Evolutionary conservation across 179 eudicot species (phyloP).

Genomic region (Beta corolliflora): DNA sequence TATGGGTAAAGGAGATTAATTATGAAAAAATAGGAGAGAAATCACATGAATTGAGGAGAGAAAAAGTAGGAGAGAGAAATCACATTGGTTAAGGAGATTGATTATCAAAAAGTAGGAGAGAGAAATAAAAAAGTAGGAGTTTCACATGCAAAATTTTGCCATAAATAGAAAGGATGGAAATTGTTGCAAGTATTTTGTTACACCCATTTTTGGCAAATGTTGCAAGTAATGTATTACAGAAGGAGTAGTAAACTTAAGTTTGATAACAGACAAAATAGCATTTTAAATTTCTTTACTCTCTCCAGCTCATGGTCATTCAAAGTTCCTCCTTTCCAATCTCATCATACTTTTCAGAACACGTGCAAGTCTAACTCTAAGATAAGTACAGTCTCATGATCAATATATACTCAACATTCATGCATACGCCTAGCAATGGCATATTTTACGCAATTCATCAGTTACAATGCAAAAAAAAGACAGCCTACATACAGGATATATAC

Average conservation of each 20-base stretch:
- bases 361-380: neutral
- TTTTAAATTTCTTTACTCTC: neutral
- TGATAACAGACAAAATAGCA: neutral
- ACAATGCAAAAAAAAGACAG: neutral
- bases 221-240: too few species aligned
- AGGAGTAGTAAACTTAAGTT: neutral
- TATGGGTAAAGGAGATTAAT: too few species aligned
- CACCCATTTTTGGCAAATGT: too few species aligned
- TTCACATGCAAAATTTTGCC: too few species aligned
- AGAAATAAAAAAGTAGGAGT: too few species aligned
- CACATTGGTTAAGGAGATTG: too few species aligned
- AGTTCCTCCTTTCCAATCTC: neutral
- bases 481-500: neutral
- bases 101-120: too few species aligned
- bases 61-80: too few species aligned
- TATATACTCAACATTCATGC: neutral
- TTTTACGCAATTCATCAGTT: neutral
- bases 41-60: too few species aligned
- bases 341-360: neutral
- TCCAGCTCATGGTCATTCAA: neutral
- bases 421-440: neutral
- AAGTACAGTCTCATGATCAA: constrained; percentile 1
- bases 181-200: too few species aligned
- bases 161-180: too few species aligned
- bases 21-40: too few species aligned